phyloP scores from a whole-genome alignment of 306 rosid genomes.

The Alnus glutinosa region DNA sequence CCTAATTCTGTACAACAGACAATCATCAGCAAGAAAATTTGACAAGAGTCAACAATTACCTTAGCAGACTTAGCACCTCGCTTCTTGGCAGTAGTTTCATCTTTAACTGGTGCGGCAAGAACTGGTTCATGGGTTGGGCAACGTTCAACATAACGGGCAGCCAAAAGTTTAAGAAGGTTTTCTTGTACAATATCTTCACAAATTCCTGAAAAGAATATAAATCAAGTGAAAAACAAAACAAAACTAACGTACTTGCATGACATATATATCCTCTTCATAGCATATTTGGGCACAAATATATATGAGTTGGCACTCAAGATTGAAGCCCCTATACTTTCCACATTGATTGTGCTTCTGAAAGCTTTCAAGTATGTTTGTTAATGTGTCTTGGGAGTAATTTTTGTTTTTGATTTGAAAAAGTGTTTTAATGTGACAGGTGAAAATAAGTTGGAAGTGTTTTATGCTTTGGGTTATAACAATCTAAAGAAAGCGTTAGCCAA shows the following conservation, averaged over 20 bases:
- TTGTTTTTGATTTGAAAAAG: too few relatives aligned
- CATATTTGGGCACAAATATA: background rate
- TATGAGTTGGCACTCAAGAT: too few relatives aligned
- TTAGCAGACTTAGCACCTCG: constrained; percentile 67
- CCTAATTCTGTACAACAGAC: constrained; percentile 12
- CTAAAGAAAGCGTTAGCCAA: too few relatives aligned
- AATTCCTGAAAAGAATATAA: constrained; percentile 42
- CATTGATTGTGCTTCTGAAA: too few relatives aligned
- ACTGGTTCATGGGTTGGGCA: constrained; percentile 76
- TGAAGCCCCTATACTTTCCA: too few relatives aligned
- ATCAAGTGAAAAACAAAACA: background rate
- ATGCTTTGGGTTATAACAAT: too few relatives aligned
- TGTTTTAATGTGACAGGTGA: too few relatives aligned
- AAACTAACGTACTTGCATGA: background rate
- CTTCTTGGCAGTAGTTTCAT: constrained; percentile 47
- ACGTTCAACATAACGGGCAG: constrained; percentile 60
- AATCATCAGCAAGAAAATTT: constrained; percentile 10
- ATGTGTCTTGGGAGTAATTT: too few relatives aligned
- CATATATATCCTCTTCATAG: constrained; percentile 13
- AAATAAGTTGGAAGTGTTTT: too few relatives aligned
- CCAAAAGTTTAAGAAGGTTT: constrained; percentile 61
- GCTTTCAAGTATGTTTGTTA: too few relatives aligned
- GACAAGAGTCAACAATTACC: constrained; percentile 49
- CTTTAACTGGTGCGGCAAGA: constrained; percentile 43
- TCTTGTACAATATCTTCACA: constrained; percentile 49